phyloP scores from a whole-genome alignment of 2,329 filamentous ascomycete genomes.

The Verticillium nubilum region DNA sequence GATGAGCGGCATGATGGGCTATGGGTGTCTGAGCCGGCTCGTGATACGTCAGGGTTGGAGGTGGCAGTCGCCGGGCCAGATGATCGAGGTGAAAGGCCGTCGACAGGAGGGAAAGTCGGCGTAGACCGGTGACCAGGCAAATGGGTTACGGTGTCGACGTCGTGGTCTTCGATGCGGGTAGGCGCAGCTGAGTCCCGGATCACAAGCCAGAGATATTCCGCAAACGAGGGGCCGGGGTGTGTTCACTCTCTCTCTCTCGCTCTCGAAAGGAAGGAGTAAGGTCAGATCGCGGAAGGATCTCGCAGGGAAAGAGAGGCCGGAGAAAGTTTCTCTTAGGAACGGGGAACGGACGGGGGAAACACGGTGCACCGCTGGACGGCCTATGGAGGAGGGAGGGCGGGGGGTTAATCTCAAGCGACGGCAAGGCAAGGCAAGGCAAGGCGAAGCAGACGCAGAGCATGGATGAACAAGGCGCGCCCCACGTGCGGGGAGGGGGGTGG shows the following conservation, averaged over 20 bases:
- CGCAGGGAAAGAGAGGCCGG: neutral
- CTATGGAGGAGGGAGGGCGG: neutral
- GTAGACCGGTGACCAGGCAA: neutral
- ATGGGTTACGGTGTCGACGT: neutral
- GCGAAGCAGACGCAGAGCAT: neutral
- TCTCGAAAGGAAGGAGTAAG: neutral
- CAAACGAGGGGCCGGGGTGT: neutral
- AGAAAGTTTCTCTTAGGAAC: neutral
- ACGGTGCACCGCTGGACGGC: neutral
- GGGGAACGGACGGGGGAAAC: neutral
- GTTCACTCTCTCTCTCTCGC: neutral
- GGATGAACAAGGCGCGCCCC: neutral
- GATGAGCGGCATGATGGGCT: slow-evolving; percentile 56
- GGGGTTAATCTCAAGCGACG: neutral
- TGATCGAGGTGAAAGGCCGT: neutral
- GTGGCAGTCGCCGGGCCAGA: neutral
- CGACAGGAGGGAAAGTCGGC: neutral
- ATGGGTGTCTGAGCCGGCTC: neutral
- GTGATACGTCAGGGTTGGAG: neutral
- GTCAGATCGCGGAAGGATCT: neutral
- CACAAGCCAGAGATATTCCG: neutral
- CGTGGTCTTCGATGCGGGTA: neutral
- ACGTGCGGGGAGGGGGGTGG: neutral
- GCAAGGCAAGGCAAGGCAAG: neutral
- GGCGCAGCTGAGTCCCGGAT: neutral